phyloP scores from a whole-genome alignment of 441 rosid genomes.

The Erodium texanum region DNA sequence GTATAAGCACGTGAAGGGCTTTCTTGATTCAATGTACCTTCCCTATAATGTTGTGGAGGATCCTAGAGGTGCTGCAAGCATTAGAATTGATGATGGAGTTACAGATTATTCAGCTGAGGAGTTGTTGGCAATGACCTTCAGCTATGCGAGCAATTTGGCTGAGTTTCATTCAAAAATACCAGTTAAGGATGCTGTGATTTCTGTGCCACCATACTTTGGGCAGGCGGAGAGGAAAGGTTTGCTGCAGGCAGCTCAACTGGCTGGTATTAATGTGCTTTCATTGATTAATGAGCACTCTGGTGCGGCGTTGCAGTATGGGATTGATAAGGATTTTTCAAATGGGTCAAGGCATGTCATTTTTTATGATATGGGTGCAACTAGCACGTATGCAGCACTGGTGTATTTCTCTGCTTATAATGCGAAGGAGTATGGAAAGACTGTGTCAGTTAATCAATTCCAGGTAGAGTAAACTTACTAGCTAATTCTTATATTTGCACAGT shows the following conservation, averaged over 20 bases:
- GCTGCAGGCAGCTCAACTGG: constrained; percentile 77
- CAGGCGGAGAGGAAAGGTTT: constrained; percentile 88
- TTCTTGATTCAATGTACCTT: constrained; percentile 55
- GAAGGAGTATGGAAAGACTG: constrained; percentile 79
- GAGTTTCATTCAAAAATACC: constrained; percentile 65
- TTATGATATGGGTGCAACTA: constrained; percentile 89
- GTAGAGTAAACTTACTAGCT: constrained; percentile 22
- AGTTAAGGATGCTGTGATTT: constrained; percentile 64
- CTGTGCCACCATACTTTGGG: constrained; percentile 86
- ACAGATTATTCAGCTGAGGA: constrained; percentile 69
- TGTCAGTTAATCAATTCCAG: constrained; percentile 85
- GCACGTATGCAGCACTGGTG: constrained; percentile 78
- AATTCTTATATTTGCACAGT: not conserved
- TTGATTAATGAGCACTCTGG: constrained; percentile 81
- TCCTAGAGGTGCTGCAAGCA: constrained; percentile 59
- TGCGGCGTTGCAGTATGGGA: constrained; percentile 96
- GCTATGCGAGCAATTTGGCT: constrained; percentile 56
- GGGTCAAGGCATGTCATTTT: constrained; percentile 77
- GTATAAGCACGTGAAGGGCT: constrained; percentile 43
- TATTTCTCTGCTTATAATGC: constrained; percentile 71
- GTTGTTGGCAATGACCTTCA: constrained; percentile 69
- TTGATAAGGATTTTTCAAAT: constrained; percentile 83
- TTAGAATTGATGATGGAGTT: constrained; percentile 44
- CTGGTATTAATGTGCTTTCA: constrained; percentile 75
- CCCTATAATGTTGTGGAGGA: constrained; percentile 63